phyloP scores from a whole-genome alignment of 257 asterid genomes.

The Fraxinus anomala region DNA sequence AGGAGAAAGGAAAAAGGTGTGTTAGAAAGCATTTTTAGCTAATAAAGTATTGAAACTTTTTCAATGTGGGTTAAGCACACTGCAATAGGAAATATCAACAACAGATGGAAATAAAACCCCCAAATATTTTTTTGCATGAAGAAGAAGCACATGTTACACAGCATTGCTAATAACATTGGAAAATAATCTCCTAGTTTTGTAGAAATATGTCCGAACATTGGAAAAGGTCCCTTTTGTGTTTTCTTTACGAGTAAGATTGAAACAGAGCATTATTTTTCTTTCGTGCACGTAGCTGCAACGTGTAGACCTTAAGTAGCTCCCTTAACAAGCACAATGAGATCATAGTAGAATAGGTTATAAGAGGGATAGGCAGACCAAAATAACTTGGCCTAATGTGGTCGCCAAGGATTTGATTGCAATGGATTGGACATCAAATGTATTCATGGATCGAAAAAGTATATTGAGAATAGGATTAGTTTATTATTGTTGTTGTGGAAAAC shows the following conservation, averaged over 20 bases:
- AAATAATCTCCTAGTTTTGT: neutral
- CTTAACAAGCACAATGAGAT: neutral
- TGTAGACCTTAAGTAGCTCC: neutral
- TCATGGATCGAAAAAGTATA: neutral
- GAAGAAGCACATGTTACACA: neutral
- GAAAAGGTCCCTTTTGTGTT: neutral
- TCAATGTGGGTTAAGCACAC: slow-evolving; percentile 13
- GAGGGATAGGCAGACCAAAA: neutral
- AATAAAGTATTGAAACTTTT: neutral
- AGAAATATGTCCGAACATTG: neutral
- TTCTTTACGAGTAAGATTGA: neutral
- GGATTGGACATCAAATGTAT: neutral
- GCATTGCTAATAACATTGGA: neutral
- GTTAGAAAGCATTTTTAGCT: slow-evolving; percentile 13
- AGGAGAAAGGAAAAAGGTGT: slow-evolving; percentile 28
- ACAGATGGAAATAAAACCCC: neutral
- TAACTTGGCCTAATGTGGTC: neutral
- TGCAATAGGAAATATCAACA: neutral
- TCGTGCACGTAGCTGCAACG: neutral
- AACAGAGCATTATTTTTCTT: neutral
- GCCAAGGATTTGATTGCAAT: neutral
- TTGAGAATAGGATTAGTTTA: neutral
- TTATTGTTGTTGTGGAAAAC: neutral
- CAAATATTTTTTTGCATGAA: neutral
- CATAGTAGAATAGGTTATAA: neutral